A percentile compares a stretch with the other conserved stretches of the same genome.
Evolutionary conservation across 202 grass and related monocot genomes (phyloP).

Genomic region (Brachypodium distachyon): DNA sequence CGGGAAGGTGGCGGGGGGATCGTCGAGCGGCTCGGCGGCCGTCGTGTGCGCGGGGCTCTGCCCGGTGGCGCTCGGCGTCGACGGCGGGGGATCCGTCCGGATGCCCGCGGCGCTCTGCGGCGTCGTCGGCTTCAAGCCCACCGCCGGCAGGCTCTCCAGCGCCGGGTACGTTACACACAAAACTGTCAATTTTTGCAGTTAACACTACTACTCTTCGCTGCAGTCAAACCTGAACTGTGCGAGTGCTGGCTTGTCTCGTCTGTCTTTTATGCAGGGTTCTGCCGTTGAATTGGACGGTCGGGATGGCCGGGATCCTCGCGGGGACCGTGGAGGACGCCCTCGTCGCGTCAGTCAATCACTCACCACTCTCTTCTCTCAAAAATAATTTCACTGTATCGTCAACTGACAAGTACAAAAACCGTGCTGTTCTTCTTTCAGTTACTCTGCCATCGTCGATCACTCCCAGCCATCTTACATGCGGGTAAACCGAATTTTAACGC

Average conservation of each 20-base stretch:
- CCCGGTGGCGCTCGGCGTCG: constrained; percentile 92
- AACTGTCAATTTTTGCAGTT: too few relatives aligned
- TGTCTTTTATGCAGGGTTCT: constrained; percentile 59
- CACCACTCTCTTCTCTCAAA: background rate
- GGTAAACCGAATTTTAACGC: constrained; percentile 33
- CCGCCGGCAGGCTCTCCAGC: constrained; percentile 69
- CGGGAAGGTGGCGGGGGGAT: constrained; percentile 64
- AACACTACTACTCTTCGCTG: too few relatives aligned
- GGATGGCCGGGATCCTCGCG: constrained; percentile 89
- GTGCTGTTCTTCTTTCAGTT: constrained; percentile 39
- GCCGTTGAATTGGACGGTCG: constrained; percentile 95
- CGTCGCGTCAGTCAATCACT: constrained; percentile 75
- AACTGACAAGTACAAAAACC: background rate
- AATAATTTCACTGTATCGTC: background rate
- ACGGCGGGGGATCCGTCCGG: constrained; percentile 88
- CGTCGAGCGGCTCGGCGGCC: constrained; percentile 90
- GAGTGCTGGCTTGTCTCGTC: too few relatives aligned
- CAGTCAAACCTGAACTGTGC: background rate
- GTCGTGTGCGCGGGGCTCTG: constrained; percentile 85
- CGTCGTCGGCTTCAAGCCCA: constrained; percentile 90
- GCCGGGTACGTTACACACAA: constrained; percentile 37
- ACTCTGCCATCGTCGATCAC: constrained; percentile 72
- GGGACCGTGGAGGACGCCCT: constrained; percentile 83
- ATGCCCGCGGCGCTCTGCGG: constrained; percentile 92
- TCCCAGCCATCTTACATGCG: constrained; percentile 39